phyloP scores from a whole-genome alignment of 805 yeast genomes.

The Maudiozyma turicensis region DNA sequence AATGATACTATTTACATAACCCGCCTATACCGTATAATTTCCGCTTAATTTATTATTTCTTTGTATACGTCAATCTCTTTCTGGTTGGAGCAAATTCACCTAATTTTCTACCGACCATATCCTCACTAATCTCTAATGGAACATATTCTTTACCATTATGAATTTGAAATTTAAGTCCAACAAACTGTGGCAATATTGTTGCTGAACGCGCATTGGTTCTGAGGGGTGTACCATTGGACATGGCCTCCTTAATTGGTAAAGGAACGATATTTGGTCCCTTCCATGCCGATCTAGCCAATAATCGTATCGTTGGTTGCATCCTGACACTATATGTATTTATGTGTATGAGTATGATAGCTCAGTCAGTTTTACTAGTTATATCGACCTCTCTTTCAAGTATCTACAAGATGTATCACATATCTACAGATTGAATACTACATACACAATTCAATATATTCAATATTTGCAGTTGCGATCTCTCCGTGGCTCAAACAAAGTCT shows the following conservation, averaged over 20 bases:
- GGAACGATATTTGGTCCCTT: slow-evolving; percentile 91
- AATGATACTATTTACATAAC: neutral
- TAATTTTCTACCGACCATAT: slow-evolving; percentile 92
- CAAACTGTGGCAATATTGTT: slow-evolving; percentile 91
- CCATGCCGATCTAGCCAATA: slow-evolving; percentile 49
- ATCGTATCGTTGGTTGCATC: slow-evolving; percentile 8
- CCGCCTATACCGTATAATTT: neutral
- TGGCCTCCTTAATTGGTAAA: slow-evolving; percentile 81
- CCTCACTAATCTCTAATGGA: slow-evolving; percentile 75
- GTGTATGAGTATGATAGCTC: neutral
- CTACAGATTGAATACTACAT: no score
- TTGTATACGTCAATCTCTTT: slow-evolving; percentile 75
- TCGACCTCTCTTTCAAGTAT: neutral
- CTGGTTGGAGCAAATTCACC: slow-evolving; percentile 96
- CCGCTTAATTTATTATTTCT: slow-evolving; percentile 21
- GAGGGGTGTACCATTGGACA: slow-evolving; percentile 71
- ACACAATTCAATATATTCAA: no score
- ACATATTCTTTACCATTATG: slow-evolving; percentile 95
- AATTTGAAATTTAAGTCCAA: slow-evolving; percentile 86
- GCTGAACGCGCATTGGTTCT: slow-evolving; percentile 95
- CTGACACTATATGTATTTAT: neutral
- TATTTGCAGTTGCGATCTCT: no score
- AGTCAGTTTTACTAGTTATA: neutral
- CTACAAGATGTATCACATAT: no score
- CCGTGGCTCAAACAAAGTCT: no score